Percentiles rank a stretch among this genome's conserved stretches.
Evolutionary conservation across 306 rosid genomes (phyloP).

Genomic region (Quercus gilva): DNA sequence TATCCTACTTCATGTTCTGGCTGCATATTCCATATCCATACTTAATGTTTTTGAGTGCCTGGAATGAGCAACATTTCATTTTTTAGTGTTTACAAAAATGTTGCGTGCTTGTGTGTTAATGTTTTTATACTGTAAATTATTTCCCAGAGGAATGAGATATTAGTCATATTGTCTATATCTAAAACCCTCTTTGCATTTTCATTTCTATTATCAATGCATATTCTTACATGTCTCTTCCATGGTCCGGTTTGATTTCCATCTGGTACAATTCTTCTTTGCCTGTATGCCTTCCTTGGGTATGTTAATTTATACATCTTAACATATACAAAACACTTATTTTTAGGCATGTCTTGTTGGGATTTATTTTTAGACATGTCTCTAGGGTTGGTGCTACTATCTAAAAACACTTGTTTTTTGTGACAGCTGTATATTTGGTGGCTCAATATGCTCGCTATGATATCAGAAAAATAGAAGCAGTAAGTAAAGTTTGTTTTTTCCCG

Average conservation of each 20-base stretch:
- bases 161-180: not conserved
- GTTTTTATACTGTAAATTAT: not conserved
- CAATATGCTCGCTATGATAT: constrained; percentile 83
- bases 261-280: constrained; percentile 78
- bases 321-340: not conserved
- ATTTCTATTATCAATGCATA: not conserved
- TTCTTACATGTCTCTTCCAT: constrained; percentile 33
- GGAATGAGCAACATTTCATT: too few relatives aligned
- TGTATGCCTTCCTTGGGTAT: constrained; percentile 92
- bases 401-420: constrained; percentile 18
- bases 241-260: constrained; percentile 86
- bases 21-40: not conserved
- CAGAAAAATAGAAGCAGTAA: constrained; percentile 78
- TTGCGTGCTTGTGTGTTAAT: not conserved
- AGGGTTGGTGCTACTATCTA: constrained; percentile 3
- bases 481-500: constrained; percentile 3
- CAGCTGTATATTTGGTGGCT: constrained; percentile 97
- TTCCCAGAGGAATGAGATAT: not conserved
- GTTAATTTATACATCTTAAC: constrained; percentile 5
- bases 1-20: not conserved
- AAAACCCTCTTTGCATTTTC: not conserved
- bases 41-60: not conserved
- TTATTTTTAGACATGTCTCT: constrained; percentile 1
- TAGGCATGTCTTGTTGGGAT: not conserved
- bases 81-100: not conserved